Base-by-base conservation (phyloP, 2,329 filamentous ascomycete genomes). In the Scytalidium lignicola region DNA sequence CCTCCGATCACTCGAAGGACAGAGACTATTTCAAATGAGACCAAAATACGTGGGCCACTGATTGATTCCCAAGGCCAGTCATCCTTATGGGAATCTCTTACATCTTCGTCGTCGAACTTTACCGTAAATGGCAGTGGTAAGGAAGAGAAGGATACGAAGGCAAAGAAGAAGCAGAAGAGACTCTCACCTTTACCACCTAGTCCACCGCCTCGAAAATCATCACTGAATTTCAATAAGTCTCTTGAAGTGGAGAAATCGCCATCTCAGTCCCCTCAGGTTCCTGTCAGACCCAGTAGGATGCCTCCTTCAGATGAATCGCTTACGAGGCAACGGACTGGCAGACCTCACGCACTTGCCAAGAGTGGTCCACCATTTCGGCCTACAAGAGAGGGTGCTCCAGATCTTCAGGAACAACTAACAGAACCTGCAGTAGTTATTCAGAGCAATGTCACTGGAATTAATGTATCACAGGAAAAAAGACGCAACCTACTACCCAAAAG, bases 31-130 rank as follows among this genome's bases (percentile, higher is more conserved):
- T 73, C 74, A 10, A 75, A 76, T 49, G 76, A 79, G 42, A 59
- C 59, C n/a, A 75, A 75, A 20, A 62, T 67, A 13, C 23, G 23
- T 26, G 10, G 23, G 23, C 66, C 69, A 40, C 65, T 65, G 28
- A 65, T 71, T 21, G 77, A 83, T 41, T 72, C 74, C 12, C 74
- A 79, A 51, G 80, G 79, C 3, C 72, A 90, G 29, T 75, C 83
- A 29, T 76, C 80, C 6, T 80, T 89, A 4, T 76, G 83, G 48
- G 86, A 90, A 62, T 85, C 85, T 1, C 70, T 82, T 4, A 85
- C 78, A 18, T 90, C 86, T 1, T 89, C 86, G 0, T 89, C 86
- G 0, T 88, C 85, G 4, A 80, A 78, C 52, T 88, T 84, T 7
- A 88, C 83, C 2, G 77, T 87, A 8, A 76, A 81, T 26, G 75